Conservation (phyloP, 2,329 filamentous ascomycete genomes). For the Ceratocystis lukuohia region DNA sequence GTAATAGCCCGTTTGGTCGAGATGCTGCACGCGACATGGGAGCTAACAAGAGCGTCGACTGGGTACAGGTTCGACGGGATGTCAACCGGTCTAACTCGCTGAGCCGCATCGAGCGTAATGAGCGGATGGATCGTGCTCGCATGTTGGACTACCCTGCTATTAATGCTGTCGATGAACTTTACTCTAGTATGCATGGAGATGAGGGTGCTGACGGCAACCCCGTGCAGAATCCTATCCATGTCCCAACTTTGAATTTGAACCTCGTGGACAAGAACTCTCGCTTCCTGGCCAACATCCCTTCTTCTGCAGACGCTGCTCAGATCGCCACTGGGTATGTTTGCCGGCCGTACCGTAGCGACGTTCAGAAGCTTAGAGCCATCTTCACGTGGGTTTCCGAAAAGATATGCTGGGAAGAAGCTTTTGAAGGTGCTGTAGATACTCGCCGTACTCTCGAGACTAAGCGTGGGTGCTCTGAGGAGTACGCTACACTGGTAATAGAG, state of each 20-base stretch:
- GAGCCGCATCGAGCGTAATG: slow-evolving; percentile 72
- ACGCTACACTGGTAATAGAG: slow-evolving; percentile 73
- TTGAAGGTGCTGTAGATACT: slow-evolving; percentile 72
- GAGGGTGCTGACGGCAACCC: slow-evolving; percentile 76
- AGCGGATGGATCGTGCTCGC: slow-evolving; percentile 77
- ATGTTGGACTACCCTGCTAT: slow-evolving; percentile 87
- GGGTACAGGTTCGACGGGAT: slow-evolving; percentile 94
- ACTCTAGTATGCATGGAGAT: slow-evolving; percentile 74
- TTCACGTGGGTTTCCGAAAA: slow-evolving; percentile 98
- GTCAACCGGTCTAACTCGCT: slow-evolving; percentile 91
- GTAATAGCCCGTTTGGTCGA: slow-evolving; percentile 27
- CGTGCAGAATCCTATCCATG: slow-evolving; percentile 71
- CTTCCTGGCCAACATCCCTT: slow-evolving; percentile 72
- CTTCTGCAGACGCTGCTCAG: slow-evolving; percentile 66
- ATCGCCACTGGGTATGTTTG: slow-evolving; percentile 88
- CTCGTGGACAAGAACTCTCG: slow-evolving; percentile 93
- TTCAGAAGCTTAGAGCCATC: slow-evolving; percentile 82
- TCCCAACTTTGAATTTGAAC: slow-evolving; percentile 61
- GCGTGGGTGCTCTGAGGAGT: slow-evolving; percentile 76
- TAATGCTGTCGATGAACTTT: slow-evolving; percentile 78
- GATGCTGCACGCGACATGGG: slow-evolving; percentile 59
- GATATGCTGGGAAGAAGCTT: slow-evolving; percentile 89
- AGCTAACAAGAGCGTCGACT: slow-evolving; percentile 52
- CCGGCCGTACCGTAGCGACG: slow-evolving; percentile 83
- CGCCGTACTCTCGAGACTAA: slow-evolving; percentile 71